Evolutionary conservation across 2,329 filamentous ascomycete genomes (phyloP), one percentile per base, ranked within the genome.

Genomic region (Xylaria sp.): DNA sequence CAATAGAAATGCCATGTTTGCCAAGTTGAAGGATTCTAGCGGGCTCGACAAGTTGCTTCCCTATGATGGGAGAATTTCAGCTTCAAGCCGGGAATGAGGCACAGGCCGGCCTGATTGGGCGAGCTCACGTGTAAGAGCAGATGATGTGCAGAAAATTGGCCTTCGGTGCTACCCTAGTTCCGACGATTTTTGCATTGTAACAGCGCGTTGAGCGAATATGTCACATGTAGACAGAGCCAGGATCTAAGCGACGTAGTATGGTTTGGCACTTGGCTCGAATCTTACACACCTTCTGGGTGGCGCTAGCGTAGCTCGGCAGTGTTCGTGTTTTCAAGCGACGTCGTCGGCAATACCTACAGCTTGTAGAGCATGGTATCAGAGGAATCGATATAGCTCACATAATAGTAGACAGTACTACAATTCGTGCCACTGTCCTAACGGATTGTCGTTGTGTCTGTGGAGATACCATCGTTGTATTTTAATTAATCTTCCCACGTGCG

Each of bases 401-500:
- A n/a, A n/a, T n/a, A n/a, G n/a, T n/a, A n/a, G n/a, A n/a, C n/a
- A n/a, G n/a, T n/a, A n/a, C n/a, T n/a, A n/a, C n/a, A n/a, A 45
- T 35, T 25, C 33, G 35, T 35, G 17, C 49, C 25, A 5, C 14
- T 25, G 25, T 38, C 35, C 50, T 25, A 28, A 50, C 15, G 14
- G n/a, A 49, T 17, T 33, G 38, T 46, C 11, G 51, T 42, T 46
- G 33, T 33, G 42, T 19, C 53, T 47, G 47, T 51, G 46, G 49
- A 37, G 52, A 59, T 37, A 9, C 12, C 50, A 63, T 60, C 31
- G 61, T 60, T 46, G 51, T 49, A 60, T 52, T 52, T 35, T n/a
- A 53, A 59, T 43, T 7, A 51, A 63, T 57, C 19, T 60, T 60
- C 14, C 49, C 58, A 64, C 62, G 58, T 64, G 62, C 35, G 33